Evolutionary conservation across 2,329 filamentous ascomycete genomes (phyloP), one percentile per base, ranked within the genome.

Genomic region (Tolypocladium tropicale): DNA sequence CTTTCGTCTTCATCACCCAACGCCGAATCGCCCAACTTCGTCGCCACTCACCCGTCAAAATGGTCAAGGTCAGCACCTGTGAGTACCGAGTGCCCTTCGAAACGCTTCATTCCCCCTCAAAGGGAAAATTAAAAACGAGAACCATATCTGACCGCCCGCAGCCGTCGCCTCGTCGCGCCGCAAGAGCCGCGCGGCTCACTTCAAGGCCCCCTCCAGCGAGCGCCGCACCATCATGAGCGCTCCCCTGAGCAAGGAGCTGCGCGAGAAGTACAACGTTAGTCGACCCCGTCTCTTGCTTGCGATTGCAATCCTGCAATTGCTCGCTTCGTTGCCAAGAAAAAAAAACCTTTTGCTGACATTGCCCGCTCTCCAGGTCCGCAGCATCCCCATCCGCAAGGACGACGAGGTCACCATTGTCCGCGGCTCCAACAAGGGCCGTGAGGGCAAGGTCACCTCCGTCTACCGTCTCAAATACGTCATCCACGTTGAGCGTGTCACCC

Each of bases 161-260:
- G 84, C 74, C 70, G 72, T 90, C 72, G 64, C 69, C 60, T 90
- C 89, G 78, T 96, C 91, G 74, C 86, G 93, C 80, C 88, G 93
- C 82, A 99, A 99, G 90, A 94, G 90, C 80, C 90, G 94, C 79
- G 96, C 96, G 84, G 89, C 90, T 75, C 93, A 99, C 85, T 99
- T 95, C 86, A 81, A 83, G 76, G 94, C 94, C 67, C 91, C 92
- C 68, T 96, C 92, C 76, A 91, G 88, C 81, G 84, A 90, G 74
- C 92, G 94, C 78, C 90, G 94, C 75, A 83, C 87, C 70, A 96
- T 96, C 82, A 96, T 99, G 92, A 93, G 88, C 81, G 92, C 94
- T 67, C 89, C 90, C 70, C 84, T 96, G 68, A 89, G 83, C 82
- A 95, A 96, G 84, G 94, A 99, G 82, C 86, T 99, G 75, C 88